Base-by-base conservation (phyloP, 1,284 basidiomycete genomes). In the Cutaneotrichosporon sp. region DNA sequence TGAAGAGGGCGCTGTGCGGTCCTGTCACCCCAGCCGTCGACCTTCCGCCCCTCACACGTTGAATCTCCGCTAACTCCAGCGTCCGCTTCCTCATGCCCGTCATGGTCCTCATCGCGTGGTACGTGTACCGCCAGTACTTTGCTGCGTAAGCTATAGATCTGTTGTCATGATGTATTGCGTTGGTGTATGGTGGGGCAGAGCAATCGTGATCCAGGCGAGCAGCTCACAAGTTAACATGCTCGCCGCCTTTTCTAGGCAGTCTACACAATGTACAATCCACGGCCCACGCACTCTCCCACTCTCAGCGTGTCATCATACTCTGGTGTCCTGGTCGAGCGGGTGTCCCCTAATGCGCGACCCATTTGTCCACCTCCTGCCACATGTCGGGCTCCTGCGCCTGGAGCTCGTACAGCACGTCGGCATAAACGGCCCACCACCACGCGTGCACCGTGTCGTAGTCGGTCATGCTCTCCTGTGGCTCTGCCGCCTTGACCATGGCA, bases 361-460 rank as follows among this genome's bases (percentile, higher is more conserved):
- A 69, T 22, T 60, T 45, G 54, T 79, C 76, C 13, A 79, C 68
- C 56, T 69, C 61, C 50, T 65, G 51, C 76, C 76, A 78, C 10
- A 64, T 69, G 22, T 54, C 57, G 16, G 67, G 66, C n/a, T 69
- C 72, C 11, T 54, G 55, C 9, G 27, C 57, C 65, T 75, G 69
- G 62, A 77, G 64, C 46, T 74, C 75, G 5, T 58, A 64, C n/a
- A 79, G 43, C 50, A 80, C 53, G 33, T 73, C 69, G 50, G 77
- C 76, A 54, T 78, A 81, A 24, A 72, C 74, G 4, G 70, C 61
- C 79, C 79, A 81, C 79, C 79, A 81, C 79, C 79, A 81, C 16
- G 67, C 68, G 64, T 81, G 76, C 8, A 74, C 67, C 25, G 64
- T 70, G 29, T 72, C 70, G 54, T 74, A 77, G 42, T 75, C 67